A percentile compares a stretch with the other conserved stretches of the same genome.
phyloP scores from a whole-genome alignment of 75 land plant genomes.

The Selaginella moellendorffii region DNA sequence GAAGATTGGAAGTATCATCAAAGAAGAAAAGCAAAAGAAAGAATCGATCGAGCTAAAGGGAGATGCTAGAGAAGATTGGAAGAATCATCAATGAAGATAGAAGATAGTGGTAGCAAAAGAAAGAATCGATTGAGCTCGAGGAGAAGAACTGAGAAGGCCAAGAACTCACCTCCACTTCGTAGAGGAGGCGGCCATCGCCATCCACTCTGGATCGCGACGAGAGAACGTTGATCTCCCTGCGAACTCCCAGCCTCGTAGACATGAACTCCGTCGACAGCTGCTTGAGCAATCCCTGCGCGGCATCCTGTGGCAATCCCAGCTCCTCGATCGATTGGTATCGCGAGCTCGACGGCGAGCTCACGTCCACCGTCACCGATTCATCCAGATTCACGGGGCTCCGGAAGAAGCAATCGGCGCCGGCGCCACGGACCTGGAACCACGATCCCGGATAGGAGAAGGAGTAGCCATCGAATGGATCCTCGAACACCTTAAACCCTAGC shows the following conservation, averaged over 20 bases:
- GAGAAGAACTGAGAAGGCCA: too few relatives aligned
- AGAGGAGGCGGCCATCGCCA: constrained; percentile 72
- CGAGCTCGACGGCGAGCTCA: constrained; percentile 87
- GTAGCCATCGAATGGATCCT: constrained; percentile 83
- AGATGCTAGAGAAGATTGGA: too few relatives aligned
- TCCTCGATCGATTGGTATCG: constrained; percentile 59
- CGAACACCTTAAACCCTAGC: constrained; percentile 46
- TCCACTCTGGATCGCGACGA: constrained; percentile 53
- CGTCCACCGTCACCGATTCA: constrained; percentile 68
- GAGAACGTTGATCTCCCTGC: constrained; percentile 66
- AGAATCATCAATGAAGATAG: too few relatives aligned
- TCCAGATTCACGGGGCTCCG: constrained; percentile 81
- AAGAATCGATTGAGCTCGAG: too few relatives aligned
- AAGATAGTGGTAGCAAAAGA: too few relatives aligned
- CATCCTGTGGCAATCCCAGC: constrained; percentile 60
- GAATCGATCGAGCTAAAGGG: too few relatives aligned
- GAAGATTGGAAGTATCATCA: too few relatives aligned
- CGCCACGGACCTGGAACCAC: constrained; percentile 86
- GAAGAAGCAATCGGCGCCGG: constrained; percentile 83
- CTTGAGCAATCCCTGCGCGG: constrained; percentile 58
- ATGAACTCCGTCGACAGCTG: constrained; percentile 89
- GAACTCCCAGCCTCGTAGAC: constrained; percentile 88
- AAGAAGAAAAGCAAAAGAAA: too few relatives aligned
- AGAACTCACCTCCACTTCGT: constrained; percentile 59
- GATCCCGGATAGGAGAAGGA: constrained; percentile 56